These are phyloP conservation scores for Ambrosiella xylebori DNA, from an alignment of 2,329 filamentous ascomycete genomes.

Conservation along the genomic window DNA sequence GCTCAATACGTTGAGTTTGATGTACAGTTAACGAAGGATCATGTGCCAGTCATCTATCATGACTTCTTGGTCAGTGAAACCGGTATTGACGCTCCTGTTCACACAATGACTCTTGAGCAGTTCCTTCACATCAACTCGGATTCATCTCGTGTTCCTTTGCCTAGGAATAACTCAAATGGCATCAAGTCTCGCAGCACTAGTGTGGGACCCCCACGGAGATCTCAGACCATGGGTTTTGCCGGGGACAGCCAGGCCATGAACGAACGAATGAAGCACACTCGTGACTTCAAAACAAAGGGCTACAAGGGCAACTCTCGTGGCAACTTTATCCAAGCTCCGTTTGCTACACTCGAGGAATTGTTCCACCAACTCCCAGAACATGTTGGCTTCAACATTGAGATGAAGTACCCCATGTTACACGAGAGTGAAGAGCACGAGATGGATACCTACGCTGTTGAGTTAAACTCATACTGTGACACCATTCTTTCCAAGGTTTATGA, in stretches of 20 bases:
- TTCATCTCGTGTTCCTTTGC: conserved; percentile 14
- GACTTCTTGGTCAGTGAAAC: conserved; percentile 97
- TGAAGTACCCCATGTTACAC: conserved; percentile 97
- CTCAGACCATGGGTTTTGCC: conserved; percentile 37
- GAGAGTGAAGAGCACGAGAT: conserved; percentile 92
- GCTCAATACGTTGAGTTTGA: conserved; percentile 64
- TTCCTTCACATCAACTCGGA: conserved; percentile 71
- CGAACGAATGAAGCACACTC: conserved; percentile 92
- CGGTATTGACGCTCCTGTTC: conserved; percentile 88
- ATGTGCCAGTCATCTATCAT: conserved; percentile 95
- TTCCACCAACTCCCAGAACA: conserved; percentile 67
- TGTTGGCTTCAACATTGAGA: conserved; percentile 95
- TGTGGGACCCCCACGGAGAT: conserved; percentile 26
- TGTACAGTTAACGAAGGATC: conserved; percentile 96
- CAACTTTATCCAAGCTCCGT: conserved; percentile 87
- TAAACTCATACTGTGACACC: conserved; percentile 93
- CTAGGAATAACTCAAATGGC: not conserved
- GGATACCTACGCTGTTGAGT: conserved; percentile 88
- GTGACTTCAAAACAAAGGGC: conserved; percentile 84
- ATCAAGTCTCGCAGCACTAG: conserved; percentile 22
- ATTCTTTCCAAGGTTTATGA: conserved; percentile 84
- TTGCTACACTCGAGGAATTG: conserved; percentile 86
- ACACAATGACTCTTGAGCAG: conserved; percentile 86
- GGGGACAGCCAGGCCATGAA: conserved; percentile 30
- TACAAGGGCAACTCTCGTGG: conserved; percentile 92